Conservation (phyloP, 1,139 yeast species). For the Diutina pseudorugosa region DNA sequence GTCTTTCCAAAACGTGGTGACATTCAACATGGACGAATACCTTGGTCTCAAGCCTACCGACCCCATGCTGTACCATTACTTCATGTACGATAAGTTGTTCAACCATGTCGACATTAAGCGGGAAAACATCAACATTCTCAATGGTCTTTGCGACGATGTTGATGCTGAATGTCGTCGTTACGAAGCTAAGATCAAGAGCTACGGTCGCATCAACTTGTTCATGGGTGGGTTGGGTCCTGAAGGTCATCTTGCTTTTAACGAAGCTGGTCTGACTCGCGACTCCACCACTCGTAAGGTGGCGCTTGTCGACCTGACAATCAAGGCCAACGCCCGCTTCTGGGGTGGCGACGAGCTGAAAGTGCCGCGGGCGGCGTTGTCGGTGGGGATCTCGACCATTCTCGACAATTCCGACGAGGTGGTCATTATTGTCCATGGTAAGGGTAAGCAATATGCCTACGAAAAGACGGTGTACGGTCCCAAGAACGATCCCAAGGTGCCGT, state of each 20-base stretch:
- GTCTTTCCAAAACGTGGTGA: conserved; percentile 42
- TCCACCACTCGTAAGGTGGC: conserved; percentile 38
- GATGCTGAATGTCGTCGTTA: conserved; percentile 37
- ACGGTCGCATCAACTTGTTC: conserved; percentile 44
- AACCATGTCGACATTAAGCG: conserved; percentile 45
- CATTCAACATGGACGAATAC: conserved; percentile 56
- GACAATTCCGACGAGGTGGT: conserved; percentile 45
- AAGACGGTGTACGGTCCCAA: conserved; percentile 27
- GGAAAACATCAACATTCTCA: conserved; percentile 43
- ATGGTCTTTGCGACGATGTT: conserved; percentile 37
- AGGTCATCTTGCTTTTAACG: conserved; percentile 57
- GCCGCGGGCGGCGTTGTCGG: conserved; percentile 43
- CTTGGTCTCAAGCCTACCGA: conserved; percentile 36
- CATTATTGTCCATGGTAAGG: conserved; percentile 35
- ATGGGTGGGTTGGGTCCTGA: conserved; percentile 56
- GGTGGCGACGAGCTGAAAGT: conserved; percentile 34
- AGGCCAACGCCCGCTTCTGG: conserved; percentile 48
- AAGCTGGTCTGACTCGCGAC: conserved; percentile 39
- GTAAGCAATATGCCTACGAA: conserved; percentile 30
- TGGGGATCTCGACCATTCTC: conserved; percentile 51
- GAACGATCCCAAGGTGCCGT: conserved; percentile 29
- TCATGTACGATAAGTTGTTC: conserved; percentile 49
- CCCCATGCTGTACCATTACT: conserved; percentile 47
- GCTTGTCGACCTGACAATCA: conserved; percentile 40
- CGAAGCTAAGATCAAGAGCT: conserved; percentile 36